phyloP scores from a whole-genome alignment of 192 early-diverging fungal genomes.

The Spizellomyces punctatus region DNA sequence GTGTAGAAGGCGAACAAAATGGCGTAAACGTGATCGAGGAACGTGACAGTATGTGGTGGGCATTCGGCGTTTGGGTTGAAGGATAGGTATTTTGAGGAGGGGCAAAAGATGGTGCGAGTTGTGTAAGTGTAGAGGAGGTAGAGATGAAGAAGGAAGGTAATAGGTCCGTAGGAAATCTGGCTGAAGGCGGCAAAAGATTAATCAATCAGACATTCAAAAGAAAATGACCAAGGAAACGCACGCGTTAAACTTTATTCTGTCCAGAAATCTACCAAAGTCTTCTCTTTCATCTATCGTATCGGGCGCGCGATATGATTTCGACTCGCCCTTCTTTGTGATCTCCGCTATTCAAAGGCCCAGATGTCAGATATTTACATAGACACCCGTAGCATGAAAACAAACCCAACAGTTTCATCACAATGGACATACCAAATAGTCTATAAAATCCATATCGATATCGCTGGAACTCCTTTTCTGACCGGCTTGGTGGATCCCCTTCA shows the following conservation, averaged over 20 bases:
- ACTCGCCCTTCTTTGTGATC: no score
- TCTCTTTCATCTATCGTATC: conserved; percentile 12
- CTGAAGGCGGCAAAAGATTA: conserved; percentile 1
- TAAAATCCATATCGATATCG: conserved; percentile 32
- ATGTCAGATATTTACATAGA: no score
- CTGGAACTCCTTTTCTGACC: conserved; percentile 18
- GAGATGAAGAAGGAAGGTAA: conserved; percentile 5
- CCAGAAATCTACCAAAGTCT: conserved; percentile 20
- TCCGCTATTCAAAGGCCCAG: no score
- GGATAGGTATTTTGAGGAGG: conserved; percentile 7
- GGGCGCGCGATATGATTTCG: conserved; percentile 5
- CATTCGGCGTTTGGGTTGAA: neutral
- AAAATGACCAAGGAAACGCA: neutral
- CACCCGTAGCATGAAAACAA: no score
- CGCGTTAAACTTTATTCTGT: conserved; percentile 17
- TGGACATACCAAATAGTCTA: conserved; percentile 20
- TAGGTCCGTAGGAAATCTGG: conserved; percentile 23
- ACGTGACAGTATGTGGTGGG: conserved; percentile 18
- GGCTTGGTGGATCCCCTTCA: neutral
- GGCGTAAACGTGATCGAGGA: conserved; percentile 14
- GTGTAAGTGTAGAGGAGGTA: conserved; percentile 28
- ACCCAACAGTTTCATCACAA: neutral
- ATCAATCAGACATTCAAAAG: neutral
- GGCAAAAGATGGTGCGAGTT: neutral
- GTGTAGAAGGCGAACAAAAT: conserved; percentile 24